Evolutionary conservation across 2,329 filamentous ascomycete species (phyloP).

Genomic region (Monilinia laxa): DNA sequence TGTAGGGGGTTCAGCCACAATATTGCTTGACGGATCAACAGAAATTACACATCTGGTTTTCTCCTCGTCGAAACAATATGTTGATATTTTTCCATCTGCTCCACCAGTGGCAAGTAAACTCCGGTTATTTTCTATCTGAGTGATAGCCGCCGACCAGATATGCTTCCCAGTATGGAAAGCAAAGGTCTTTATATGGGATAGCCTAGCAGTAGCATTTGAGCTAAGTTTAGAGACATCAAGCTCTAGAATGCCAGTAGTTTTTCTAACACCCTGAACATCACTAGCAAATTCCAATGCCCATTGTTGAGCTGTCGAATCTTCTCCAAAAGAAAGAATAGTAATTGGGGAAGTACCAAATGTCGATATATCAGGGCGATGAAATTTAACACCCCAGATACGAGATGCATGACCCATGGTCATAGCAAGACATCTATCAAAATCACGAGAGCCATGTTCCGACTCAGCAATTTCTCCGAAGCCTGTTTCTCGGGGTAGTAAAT

Average conservation of each 20-base stretch:
- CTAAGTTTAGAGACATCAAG: not conserved
- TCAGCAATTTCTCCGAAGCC: constrained; percentile 55
- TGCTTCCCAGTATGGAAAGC: constrained; percentile 81
- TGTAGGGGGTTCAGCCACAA: no score
- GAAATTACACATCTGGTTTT: not conserved
- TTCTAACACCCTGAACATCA: not conserved
- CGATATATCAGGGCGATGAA: constrained; percentile 46
- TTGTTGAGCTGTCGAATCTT: constrained; percentile 74
- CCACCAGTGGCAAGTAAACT: constrained; percentile 65
- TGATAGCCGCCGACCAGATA: constrained; percentile 74
- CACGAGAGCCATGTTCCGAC: constrained; percentile 36
- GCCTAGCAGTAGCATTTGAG: constrained; percentile 27
- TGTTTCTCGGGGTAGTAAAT: constrained; percentile 50
- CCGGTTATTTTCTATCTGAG: not conserved
- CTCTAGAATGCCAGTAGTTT: not conserved
- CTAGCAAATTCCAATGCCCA: constrained; percentile 51
- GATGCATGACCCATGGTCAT: constrained; percentile 83
- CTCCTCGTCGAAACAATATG: constrained; percentile 35
- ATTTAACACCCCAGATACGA: constrained; percentile 83
- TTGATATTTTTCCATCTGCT: constrained; percentile 70
- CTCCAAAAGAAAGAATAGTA: constrained; percentile 74
- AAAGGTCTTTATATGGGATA: constrained; percentile 56
- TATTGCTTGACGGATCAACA: not conserved
- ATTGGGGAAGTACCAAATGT: constrained; percentile 37
- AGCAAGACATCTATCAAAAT: constrained; percentile 55